phyloP scores from a whole-genome alignment of 805 yeast species.

The Starmerella apis region DNA sequence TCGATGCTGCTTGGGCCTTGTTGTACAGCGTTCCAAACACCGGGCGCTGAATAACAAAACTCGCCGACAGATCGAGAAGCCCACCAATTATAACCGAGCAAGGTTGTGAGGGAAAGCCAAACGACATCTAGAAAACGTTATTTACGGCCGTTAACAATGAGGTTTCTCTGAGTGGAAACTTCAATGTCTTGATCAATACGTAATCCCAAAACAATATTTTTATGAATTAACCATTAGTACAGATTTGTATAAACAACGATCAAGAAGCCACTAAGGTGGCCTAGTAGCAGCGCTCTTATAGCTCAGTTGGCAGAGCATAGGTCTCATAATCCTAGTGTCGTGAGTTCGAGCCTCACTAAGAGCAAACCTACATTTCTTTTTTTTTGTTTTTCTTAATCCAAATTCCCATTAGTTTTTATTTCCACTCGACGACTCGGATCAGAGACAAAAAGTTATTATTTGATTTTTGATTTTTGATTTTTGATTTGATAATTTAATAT shows the following conservation, averaged over 20 bases:
- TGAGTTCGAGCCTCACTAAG: slow-evolving; percentile 17
- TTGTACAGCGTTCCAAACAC: slow-evolving; percentile 34
- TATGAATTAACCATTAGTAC: background rate
- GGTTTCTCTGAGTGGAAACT: too few species aligned
- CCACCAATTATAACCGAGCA: slow-evolving; percentile 35
- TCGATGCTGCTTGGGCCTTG: slow-evolving; percentile 30
- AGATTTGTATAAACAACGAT: background rate
- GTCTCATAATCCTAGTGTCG: slow-evolving; percentile 16
- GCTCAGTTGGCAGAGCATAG: slow-evolving; percentile 15
- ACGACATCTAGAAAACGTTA: background rate
- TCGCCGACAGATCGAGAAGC: slow-evolving; percentile 31
- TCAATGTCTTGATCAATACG: background rate
- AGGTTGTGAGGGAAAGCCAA: slow-evolving; percentile 17
- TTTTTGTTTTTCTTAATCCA: background rate
- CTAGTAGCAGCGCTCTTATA: slow-evolving; percentile 9
- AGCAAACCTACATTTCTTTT: slow-evolving; percentile 2
- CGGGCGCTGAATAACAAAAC: slow-evolving; percentile 32
- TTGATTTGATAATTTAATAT: too few species aligned
- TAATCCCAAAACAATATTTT: background rate
- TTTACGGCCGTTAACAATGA: background rate
- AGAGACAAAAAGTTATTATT: too few species aligned
- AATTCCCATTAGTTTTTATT: background rate
- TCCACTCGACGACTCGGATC: too few species aligned
- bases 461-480: too few species aligned
- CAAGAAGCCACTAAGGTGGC: slow-evolving; percentile 6